Percentiles rank a stretch among this genome's conserved stretches.
phyloP scores from a whole-genome alignment of 148 eudicot species.

The Selenicereus undatus region DNA sequence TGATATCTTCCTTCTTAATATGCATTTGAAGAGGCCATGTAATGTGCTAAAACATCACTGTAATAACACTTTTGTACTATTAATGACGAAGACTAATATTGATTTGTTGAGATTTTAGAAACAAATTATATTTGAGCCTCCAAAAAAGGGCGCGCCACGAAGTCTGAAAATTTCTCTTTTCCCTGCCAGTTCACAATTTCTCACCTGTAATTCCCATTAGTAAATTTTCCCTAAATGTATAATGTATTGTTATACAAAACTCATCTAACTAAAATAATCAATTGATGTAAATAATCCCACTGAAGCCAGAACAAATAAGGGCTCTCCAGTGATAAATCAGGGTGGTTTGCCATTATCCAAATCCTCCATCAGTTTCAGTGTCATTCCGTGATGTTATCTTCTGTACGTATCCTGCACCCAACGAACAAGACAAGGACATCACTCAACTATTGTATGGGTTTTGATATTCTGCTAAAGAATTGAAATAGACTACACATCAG shows the following conservation, averaged over 20 bases:
- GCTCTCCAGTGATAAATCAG: constrained; percentile 24
- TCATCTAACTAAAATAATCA: neutral
- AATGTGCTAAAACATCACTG: neutral
- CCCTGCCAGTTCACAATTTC: neutral
- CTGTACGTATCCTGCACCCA: constrained; percentile 82
- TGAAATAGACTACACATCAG: neutral
- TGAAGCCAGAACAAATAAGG: neutral
- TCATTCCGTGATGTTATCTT: constrained; percentile 78
- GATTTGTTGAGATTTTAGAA: too few species aligned
- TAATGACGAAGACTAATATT: too few species aligned
- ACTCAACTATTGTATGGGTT: neutral
- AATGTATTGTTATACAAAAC: constrained; percentile 1
- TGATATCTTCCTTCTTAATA: neutral
- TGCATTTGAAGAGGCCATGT: neutral
- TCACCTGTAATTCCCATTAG: neutral
- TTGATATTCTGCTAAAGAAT: neutral
- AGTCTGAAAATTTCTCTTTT: too few species aligned
- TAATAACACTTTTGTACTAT: neutral
- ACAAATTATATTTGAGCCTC: neutral
- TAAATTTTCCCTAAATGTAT: neutral
- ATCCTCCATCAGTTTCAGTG: constrained; percentile 89
- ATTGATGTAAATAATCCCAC: neutral
- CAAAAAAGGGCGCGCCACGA: neutral
- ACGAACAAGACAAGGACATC: neutral
- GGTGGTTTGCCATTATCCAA: constrained; percentile 52